Evolutionary conservation across 257 asterid genomes (phyloP).

Genomic region (Anisodus tanguticus): DNA sequence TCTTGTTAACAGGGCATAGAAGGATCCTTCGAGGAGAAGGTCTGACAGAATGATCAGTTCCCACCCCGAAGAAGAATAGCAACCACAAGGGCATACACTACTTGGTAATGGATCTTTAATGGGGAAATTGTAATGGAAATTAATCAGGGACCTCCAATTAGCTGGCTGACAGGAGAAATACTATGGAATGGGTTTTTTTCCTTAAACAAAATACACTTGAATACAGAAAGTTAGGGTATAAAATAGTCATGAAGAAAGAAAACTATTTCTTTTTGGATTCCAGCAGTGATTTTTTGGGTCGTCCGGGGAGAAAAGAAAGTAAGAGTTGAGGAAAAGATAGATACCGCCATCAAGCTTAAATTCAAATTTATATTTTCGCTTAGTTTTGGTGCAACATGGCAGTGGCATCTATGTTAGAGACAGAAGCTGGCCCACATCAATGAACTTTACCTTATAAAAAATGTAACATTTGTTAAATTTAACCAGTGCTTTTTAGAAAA

Average conservation of each 20-base stretch:
- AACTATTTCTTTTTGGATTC: background rate
- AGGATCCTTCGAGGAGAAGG: slow-evolving; percentile 11
- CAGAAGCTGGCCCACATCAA: too few relatives aligned
- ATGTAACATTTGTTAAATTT: too few relatives aligned
- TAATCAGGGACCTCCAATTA: background rate
- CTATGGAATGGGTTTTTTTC: background rate
- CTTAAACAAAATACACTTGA: background rate
- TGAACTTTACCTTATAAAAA: too few relatives aligned
- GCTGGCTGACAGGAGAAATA: background rate
- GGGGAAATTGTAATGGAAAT: background rate
- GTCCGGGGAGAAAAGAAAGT: too few relatives aligned
- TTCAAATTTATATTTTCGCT: too few relatives aligned
- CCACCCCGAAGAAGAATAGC: slow-evolving; percentile 6
- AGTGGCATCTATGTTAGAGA: too few relatives aligned
- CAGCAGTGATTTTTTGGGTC: too few relatives aligned
- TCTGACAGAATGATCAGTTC: slow-evolving; percentile 2
- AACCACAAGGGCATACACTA: slow-evolving; percentile 3
- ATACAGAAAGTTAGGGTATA: background rate
- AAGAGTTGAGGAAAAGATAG: too few relatives aligned
- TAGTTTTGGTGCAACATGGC: too few relatives aligned
- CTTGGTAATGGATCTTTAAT: background rate
- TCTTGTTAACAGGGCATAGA: slow-evolving; percentile 22
- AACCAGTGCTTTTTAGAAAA: too few relatives aligned
- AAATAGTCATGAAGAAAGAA: slow-evolving; percentile 1
- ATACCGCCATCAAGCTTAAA: too few relatives aligned